A percentile compares a stretch with the other conserved stretches of the same genome.
phyloP scores from a whole-genome alignment of 2,329 filamentous ascomycete species.

The Pseudogymnoascus sp. region DNA sequence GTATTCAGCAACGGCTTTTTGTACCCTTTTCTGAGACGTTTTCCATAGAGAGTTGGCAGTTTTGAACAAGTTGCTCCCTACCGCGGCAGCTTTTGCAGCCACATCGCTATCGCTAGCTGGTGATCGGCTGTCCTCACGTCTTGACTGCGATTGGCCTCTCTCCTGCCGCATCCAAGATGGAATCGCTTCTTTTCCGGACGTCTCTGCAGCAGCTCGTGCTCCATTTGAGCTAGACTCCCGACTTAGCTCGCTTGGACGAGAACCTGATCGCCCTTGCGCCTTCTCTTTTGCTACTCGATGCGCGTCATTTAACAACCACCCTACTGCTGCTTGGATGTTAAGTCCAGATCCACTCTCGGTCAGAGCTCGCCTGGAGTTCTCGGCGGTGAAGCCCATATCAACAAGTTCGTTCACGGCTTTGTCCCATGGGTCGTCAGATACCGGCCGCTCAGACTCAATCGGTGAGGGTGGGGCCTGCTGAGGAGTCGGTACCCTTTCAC shows the following conservation, averaged over 20 bases:
- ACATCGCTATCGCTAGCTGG: conserved; percentile 64
- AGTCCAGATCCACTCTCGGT: conserved; percentile 71
- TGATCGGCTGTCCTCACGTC: conserved; percentile 48
- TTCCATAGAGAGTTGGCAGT: conserved; percentile 96
- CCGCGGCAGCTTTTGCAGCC: conserved; percentile 70
- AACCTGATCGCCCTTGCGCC: conserved; percentile 42
- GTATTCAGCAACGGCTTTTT: conserved; percentile 86
- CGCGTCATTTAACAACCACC: conserved; percentile 85
- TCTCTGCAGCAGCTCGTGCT: conserved; percentile 23
- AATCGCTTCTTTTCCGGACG: conserved; percentile 35
- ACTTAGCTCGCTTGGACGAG: conserved; percentile 31
- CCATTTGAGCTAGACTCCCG: conserved; percentile 24
- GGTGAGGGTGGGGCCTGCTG: conserved; percentile 20
- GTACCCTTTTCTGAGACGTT: conserved; percentile 83
- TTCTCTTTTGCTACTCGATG: conserved; percentile 77
- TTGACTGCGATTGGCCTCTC: conserved; percentile 40
- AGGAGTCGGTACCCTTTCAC: conserved; percentile 42
- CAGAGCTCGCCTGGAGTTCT: conserved; percentile 75
- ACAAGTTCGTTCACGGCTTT: conserved; percentile 80
- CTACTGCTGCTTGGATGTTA: conserved; percentile 80
- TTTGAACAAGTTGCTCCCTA: conserved; percentile 82
- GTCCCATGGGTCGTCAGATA: conserved; percentile 59
- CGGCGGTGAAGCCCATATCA: conserved; percentile 87
- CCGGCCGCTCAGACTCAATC: conserved; percentile 20
- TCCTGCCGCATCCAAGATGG: conserved; percentile 61